Evolutionary conservation across 1,284 basidiomycete genomes (phyloP).

Genomic region (Ganoderma lucidum): DNA sequence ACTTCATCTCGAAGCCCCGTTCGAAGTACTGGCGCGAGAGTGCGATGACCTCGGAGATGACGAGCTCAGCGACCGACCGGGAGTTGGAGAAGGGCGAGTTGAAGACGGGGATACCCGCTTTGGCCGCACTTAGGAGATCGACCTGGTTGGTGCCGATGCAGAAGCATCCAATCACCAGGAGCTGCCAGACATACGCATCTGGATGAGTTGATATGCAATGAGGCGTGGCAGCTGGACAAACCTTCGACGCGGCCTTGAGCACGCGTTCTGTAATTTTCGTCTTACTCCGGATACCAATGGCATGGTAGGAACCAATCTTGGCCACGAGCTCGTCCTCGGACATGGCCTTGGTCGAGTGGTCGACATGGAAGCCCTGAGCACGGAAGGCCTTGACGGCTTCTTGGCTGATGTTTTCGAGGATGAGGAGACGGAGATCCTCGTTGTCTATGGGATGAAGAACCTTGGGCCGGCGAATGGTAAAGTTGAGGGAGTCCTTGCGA

Average conservation of each 20-base stretch:
- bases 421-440: constrained; percentile 77
- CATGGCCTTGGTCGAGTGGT: constrained; percentile 89
- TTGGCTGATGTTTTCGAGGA: constrained; percentile 96
- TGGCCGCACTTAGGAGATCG: constrained; percentile 86
- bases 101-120: constrained; percentile 96
- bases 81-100: constrained; percentile 99
- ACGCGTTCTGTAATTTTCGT: constrained; percentile 95
- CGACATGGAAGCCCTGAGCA: constrained; percentile 92
- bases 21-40: constrained; percentile 96
- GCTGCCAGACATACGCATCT: constrained; percentile 52
- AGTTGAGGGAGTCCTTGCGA: constrained; percentile 36
- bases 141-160: constrained; percentile 99
- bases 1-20: constrained; percentile 87
- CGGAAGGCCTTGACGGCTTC: constrained; percentile 88
- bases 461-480: constrained; percentile 61
- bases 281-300: constrained; percentile 96
- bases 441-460: constrained; percentile 82
- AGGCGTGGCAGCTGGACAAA: constrained; percentile 40
- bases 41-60: constrained; percentile 93
- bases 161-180: constrained; percentile 98
- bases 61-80: constrained; percentile 98
- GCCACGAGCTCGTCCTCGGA: constrained; percentile 92
- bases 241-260: constrained; percentile 87
- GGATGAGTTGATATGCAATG: background rate
- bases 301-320: constrained; percentile 91